These are phyloP conservation scores for Xerocomellus chrysenteron DNA, from an alignment of 768 basidiomycete genomes.

Conservation along the genomic window DNA sequence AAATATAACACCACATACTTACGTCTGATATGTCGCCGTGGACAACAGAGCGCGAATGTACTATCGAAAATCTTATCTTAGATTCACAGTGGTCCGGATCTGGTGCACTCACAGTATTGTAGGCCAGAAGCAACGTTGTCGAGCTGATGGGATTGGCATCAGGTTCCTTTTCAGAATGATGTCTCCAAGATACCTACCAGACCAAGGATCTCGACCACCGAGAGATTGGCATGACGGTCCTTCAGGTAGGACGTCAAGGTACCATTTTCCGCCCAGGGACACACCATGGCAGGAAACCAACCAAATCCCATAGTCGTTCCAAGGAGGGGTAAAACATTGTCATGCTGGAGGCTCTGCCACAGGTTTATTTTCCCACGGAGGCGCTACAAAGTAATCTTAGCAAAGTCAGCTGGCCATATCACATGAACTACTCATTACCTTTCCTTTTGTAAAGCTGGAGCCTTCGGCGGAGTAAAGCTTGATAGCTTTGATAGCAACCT, in stretches of 20 bases:
- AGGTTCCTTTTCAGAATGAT: too few relatives aligned
- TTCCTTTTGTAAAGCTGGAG: slow-evolving; percentile 6
- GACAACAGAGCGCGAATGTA: slow-evolving; percentile 3
- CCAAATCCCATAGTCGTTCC: neutral
- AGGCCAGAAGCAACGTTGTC: neutral
- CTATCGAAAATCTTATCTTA: neutral
- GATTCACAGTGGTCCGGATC: neutral
- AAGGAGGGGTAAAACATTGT: neutral
- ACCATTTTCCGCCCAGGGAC: slow-evolving; percentile 2
- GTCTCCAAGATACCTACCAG: neutral
- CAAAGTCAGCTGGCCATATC: neutral
- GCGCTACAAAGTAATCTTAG: slow-evolving; percentile 12
- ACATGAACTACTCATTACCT: neutral
- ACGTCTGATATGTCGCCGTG: slow-evolving; percentile 12
- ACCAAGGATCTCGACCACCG: neutral
- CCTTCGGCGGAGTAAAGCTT: slow-evolving; percentile 2
- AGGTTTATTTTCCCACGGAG: slow-evolving; percentile 3
- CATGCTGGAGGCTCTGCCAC: neutral
- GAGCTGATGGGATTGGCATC: neutral
- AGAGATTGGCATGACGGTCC: neutral
- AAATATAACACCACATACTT: neutral
- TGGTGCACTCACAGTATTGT: slow-evolving; percentile 2
- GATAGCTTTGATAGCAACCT: slow-evolving; percentile 12
- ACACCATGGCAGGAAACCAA: slow-evolving; percentile 1
- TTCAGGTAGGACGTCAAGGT: neutral